Evolutionary conservation across 176 grass and related monocot species (phyloP), one percentile per base, ranked within the genome.

Genomic region (Chrysopogon serrulatus): DNA sequence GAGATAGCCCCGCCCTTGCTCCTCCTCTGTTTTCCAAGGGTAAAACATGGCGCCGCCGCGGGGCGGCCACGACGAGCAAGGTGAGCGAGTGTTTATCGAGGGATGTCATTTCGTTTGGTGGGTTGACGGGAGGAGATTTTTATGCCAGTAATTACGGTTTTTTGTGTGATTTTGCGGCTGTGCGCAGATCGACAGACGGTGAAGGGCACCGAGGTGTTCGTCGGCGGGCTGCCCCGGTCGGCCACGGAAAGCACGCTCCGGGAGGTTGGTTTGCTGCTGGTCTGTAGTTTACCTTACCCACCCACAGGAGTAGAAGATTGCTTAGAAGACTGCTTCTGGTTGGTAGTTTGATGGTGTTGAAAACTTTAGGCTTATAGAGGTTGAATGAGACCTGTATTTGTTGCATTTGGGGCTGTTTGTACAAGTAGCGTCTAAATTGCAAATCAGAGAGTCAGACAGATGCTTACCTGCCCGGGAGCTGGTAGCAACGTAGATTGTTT

Each of bases 171-270:
- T 80, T 2, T 79, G 28, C 5, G 35, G 26, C 16, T 76, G n/a
- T 85, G 66, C 62, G 86, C 89, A 91, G 94, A 82, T 64, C 82
- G 73, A 63, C 68, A 19, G 15, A 78, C 28, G 33, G 74, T 11
- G n/a, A 91, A 77, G 78, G 94, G 94, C 33, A 42, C 82, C 45
- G 94, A 97, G 82, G 88, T 97, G 36, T 93, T 97, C 81, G 82
- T 97, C 35, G 89, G 94, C n/a, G 91, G 94, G 45, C 41, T 97
- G 45, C 81, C 91, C 31, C 87, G 87, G 77, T 88, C 91, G 47
- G 87, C 82, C 42, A 91, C 91, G 74, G 91, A 94, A 49, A 87
- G 77, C 44, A 74, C 65, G 21, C 88, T 94, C 26, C 84, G 77
- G 42, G 91, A 97, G 91, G 94, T 93, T 63, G 27, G 71, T 36